phyloP scores from a whole-genome alignment of 306 rosid genomes.

The Glycine soja region DNA sequence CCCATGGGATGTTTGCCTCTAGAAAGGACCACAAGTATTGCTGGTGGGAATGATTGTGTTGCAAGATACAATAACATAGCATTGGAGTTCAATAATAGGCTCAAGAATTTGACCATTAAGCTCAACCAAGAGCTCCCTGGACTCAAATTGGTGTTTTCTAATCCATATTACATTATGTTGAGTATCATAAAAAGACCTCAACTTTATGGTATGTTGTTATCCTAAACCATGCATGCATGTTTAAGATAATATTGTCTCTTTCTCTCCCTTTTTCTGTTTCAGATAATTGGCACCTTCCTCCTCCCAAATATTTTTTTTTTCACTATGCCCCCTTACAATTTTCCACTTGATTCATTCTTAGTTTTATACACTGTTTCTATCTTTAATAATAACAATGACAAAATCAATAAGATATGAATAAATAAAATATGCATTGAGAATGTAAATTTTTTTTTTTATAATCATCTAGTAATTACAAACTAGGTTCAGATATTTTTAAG shows the following conservation, averaged over 20 bases:
- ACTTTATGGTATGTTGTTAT: constrained; percentile 59
- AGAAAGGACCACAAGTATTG: constrained; percentile 73
- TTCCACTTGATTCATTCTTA: too few relatives aligned
- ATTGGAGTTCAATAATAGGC: constrained; percentile 72
- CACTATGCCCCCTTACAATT: too few relatives aligned
- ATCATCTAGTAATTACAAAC: too few relatives aligned
- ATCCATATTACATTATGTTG: constrained; percentile 65
- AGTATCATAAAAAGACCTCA: constrained; percentile 61
- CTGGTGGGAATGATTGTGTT: constrained; percentile 61
- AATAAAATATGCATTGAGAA: too few relatives aligned
- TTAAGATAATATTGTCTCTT: neutral
- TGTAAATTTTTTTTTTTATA: too few relatives aligned
- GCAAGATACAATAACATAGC: constrained; percentile 63
- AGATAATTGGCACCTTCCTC: neutral
- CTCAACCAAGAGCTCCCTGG: constrained; percentile 73
- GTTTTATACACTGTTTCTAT: too few relatives aligned
- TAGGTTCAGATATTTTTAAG: too few relatives aligned
- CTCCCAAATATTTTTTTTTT: neutral
- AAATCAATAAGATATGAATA: too few relatives aligned
- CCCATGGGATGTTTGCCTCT: constrained; percentile 97
- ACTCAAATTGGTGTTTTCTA: constrained; percentile 69
- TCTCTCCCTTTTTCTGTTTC: neutral
- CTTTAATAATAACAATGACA: neutral
- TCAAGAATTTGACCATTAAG: constrained; percentile 53
- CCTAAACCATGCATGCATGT: neutral